Evolutionary conservation across 768 basidiomycete species (phyloP).

Genomic region (Suillus sp.): DNA sequence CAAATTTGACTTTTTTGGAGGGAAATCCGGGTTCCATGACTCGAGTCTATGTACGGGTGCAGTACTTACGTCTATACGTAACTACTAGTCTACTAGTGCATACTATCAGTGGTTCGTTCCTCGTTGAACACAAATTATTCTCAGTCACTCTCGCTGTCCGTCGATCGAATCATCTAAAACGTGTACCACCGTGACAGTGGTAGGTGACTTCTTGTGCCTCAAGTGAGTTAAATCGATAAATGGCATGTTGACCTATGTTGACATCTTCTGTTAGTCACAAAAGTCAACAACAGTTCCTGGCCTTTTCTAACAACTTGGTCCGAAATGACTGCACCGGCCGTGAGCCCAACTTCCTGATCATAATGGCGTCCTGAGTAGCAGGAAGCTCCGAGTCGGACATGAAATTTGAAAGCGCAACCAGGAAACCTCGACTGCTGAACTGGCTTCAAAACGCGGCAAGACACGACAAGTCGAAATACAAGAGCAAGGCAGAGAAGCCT

Average conservation of each 20-base stretch:
- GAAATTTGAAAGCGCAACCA: not conserved
- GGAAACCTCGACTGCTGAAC: not conserved
- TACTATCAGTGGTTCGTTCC: too few species aligned
- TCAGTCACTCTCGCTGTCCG: not conserved
- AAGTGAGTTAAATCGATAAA: not conserved
- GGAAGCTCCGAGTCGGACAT: conserved; percentile 2
- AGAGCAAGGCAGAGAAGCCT: not conserved
- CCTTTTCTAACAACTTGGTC: not conserved
- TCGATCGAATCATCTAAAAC: not conserved
- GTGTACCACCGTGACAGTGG: not conserved
- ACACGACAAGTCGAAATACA: not conserved
- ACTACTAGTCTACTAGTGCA: too few species aligned
- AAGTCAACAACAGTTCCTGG: not conserved
- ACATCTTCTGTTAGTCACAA: not conserved
- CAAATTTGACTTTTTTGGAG: not conserved
- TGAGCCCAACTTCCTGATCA: not conserved
- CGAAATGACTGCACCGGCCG: not conserved
- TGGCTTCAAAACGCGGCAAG: not conserved
- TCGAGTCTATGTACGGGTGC: too few species aligned
- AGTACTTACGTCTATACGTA: too few species aligned
- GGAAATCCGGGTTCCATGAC: not conserved
- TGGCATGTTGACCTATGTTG: not conserved
- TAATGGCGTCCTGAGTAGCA: not conserved
- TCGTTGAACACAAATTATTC: not conserved
- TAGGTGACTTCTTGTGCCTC: not conserved